These are phyloP conservation scores for Suillus brevipes DNA, from an alignment of 768 basidiomycete species.

Conservation along the genomic window DNA sequence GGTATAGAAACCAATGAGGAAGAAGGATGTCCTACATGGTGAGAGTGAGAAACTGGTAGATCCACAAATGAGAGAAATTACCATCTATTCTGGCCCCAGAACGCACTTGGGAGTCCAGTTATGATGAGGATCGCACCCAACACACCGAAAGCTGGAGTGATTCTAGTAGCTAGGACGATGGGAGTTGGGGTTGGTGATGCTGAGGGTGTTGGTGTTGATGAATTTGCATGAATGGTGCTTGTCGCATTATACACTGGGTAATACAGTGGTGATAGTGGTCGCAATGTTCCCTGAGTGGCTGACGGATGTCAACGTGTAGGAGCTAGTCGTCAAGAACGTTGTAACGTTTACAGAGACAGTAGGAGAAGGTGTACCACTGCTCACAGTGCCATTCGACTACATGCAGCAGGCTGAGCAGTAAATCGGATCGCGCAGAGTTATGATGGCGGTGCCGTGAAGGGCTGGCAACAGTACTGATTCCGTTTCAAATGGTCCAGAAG, in stretches of 20 bases:
- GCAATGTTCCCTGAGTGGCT: slow-evolving; percentile 48
- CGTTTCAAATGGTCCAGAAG: too few relatives aligned
- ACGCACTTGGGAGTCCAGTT: slow-evolving; percentile 86
- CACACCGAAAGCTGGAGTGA: slow-evolving; percentile 89
- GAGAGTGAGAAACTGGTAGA: slow-evolving; percentile 14
- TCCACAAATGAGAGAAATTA: slow-evolving; percentile 25
- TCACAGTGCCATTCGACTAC: slow-evolving; percentile 38
- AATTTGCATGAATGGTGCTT: slow-evolving; percentile 50
- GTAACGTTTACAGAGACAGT: slow-evolving; percentile 40
- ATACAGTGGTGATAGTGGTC: slow-evolving; percentile 50
- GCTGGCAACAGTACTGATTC: slow-evolving; percentile 19
- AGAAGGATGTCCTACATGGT: slow-evolving; percentile 80
- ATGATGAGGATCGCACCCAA: slow-evolving; percentile 86
- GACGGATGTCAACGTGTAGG: slow-evolving; percentile 50
- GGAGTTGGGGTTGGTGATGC: slow-evolving; percentile 33
- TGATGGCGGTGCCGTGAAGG: slow-evolving; percentile 20
- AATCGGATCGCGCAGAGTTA: slow-evolving; percentile 30
- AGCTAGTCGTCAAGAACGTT: slow-evolving; percentile 55
- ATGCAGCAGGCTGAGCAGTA: slow-evolving; percentile 46
- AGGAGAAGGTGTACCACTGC: slow-evolving; percentile 23
- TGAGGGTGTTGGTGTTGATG: slow-evolving; percentile 45
- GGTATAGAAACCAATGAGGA: slow-evolving; percentile 90
- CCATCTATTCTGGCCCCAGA: slow-evolving; percentile 96
- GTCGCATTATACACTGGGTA: slow-evolving; percentile 67
- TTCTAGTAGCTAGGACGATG: slow-evolving; percentile 54